Conservation (phyloP, 2,329 filamentous ascomycete species). For the Colletotrichum zoysiae region DNA sequence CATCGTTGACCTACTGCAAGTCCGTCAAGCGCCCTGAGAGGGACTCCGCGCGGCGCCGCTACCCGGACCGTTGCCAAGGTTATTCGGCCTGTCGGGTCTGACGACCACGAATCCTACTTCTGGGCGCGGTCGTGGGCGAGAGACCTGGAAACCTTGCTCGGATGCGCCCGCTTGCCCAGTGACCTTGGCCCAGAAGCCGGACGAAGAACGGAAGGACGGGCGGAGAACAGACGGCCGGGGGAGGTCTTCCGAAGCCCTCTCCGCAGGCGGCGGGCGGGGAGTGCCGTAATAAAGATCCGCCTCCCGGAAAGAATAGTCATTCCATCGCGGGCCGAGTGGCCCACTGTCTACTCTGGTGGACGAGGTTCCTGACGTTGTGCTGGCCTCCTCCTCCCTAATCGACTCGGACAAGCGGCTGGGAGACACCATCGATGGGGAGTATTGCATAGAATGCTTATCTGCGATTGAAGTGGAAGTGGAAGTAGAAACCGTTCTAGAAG, state of each 20-base stretch:
- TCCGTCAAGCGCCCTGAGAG: neutral
- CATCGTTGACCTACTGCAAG: too few relatives aligned
- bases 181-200: slow-evolving; percentile 32
- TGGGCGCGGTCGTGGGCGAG: neutral
- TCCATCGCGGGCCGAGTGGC: slow-evolving; percentile 45
- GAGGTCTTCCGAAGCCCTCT: slow-evolving; percentile 24
- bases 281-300: slow-evolving; percentile 51
- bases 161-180: slow-evolving; percentile 10
- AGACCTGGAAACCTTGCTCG: slow-evolving; percentile 25
- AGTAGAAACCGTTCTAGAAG: slow-evolving; percentile 12
- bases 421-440: slow-evolving; percentile 14
- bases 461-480: slow-evolving; percentile 14
- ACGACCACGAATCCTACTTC: slow-evolving; percentile 32
- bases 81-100: slow-evolving; percentile 20
- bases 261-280: slow-evolving; percentile 4
- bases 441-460: slow-evolving; percentile 18
- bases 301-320: slow-evolving; percentile 54
- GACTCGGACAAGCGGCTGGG: slow-evolving; percentile 27
- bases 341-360: slow-evolving; percentile 5
- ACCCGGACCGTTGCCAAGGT: neutral
- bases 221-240: slow-evolving; percentile 5
- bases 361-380: slow-evolving; percentile 7
- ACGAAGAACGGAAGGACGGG: slow-evolving; percentile 24
- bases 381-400: slow-evolving; percentile 16
- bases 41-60: too few relatives aligned